These are phyloP conservation scores for Fusarium napiforme DNA, from an alignment of 2,329 filamentous ascomycete species.

Conservation along the genomic window DNA sequence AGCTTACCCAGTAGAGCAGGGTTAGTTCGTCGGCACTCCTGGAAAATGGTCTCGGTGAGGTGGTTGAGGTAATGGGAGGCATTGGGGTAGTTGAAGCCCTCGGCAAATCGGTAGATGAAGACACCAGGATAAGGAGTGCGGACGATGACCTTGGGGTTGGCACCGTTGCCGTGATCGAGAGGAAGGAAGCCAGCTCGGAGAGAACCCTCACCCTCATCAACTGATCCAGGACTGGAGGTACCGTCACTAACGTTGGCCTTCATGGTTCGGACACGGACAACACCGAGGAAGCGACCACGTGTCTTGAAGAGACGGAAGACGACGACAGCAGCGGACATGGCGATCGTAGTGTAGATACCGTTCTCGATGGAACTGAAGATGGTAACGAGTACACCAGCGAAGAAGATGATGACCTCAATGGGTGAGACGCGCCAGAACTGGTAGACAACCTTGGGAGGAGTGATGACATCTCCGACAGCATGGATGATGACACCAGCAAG, in stretches of 20 bases:
- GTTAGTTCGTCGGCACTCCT: constrained; percentile 58
- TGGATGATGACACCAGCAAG: constrained; percentile 90
- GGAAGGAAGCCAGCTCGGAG: constrained; percentile 59
- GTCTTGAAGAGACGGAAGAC: constrained; percentile 84
- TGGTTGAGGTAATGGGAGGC: constrained; percentile 62
- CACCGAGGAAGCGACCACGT: constrained; percentile 80
- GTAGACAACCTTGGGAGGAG: constrained; percentile 83
- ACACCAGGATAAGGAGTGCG: constrained; percentile 63
- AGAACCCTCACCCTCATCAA: constrained; percentile 59
- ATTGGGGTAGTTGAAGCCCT: constrained; percentile 68
- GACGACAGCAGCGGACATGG: constrained; percentile 74
- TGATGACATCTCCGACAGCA: constrained; percentile 87
- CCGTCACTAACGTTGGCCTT: constrained; percentile 76
- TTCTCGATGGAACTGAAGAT: constrained; percentile 85
- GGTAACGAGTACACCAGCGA: constrained; percentile 84
- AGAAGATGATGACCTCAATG: constrained; percentile 85
- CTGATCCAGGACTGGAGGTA: constrained; percentile 43
- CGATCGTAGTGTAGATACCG: constrained; percentile 85
- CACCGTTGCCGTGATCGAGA: constrained; percentile 60
- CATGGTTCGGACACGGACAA: constrained; percentile 85
- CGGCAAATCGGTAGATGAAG: constrained; percentile 65
- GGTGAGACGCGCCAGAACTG: constrained; percentile 90
- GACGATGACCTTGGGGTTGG: constrained; percentile 60
- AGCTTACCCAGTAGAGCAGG: constrained; percentile 57
- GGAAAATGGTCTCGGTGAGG: constrained; percentile 58